A percentile compares a stretch with the other conserved stretches of the same genome.
phyloP scores from a whole-genome alignment of 352 stramenopile genomes.

The Lagenidium giganteum region DNA sequence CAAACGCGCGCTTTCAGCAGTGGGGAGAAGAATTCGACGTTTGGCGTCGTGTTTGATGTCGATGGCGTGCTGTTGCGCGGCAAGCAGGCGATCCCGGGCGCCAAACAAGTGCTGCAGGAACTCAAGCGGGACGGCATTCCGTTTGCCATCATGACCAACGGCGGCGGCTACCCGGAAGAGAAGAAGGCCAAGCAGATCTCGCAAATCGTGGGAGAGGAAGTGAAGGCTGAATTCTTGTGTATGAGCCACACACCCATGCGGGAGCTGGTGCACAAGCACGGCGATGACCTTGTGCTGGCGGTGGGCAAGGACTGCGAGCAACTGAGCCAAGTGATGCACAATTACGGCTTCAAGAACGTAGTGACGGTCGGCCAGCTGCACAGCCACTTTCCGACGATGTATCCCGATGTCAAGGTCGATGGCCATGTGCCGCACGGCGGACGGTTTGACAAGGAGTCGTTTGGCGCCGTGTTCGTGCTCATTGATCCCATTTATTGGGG shows the following conservation, averaged over 20 bases:
- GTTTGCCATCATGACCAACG: constrained; percentile 86
- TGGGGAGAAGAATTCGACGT: no score
- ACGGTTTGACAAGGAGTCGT: constrained; percentile 45
- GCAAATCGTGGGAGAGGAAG: constrained; percentile 51
- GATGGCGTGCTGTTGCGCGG: constrained; percentile 77
- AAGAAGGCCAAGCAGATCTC: constrained; percentile 73
- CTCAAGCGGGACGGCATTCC: constrained; percentile 52
- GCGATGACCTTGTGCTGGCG: constrained; percentile 68
- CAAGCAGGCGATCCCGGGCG: constrained; percentile 66
- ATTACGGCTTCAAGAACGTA: constrained; percentile 82
- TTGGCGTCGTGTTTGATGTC: constrained; percentile 81
- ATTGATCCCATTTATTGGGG: constrained; percentile 80
- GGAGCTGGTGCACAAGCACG: constrained; percentile 50
- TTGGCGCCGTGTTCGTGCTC: constrained; percentile 68
- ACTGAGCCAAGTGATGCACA: constrained; percentile 52
- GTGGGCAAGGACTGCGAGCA: constrained; percentile 77
- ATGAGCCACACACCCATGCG: constrained; percentile 85
- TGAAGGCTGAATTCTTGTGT: constrained; percentile 47
- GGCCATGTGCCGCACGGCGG: constrained; percentile 28
- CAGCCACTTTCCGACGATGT: constrained; percentile 73
- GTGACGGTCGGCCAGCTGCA: constrained; percentile 75
- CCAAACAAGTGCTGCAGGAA: constrained; percentile 60
- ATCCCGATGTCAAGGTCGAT: constrained; percentile 67
- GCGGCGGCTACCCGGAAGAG: constrained; percentile 70
- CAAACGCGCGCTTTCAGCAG: no score